phyloP scores from a whole-genome alignment of 1,139 yeast species.

The Kurtzmaniella quercitrusa region DNA sequence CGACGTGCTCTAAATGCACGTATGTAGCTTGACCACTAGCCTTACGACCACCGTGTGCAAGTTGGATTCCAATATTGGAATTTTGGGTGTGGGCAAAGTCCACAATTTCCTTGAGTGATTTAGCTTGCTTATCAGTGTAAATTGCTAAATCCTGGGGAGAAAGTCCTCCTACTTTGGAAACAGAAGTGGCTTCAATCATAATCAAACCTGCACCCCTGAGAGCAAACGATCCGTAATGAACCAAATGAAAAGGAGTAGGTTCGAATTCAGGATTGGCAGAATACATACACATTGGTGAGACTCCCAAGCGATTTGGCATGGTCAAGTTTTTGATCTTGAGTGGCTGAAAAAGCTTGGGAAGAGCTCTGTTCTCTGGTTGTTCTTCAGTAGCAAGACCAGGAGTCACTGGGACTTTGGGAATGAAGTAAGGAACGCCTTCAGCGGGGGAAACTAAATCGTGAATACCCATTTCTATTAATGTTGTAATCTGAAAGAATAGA shows the following conservation, averaged over 20 bases:
- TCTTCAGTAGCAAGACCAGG: slow-evolving; percentile 8
- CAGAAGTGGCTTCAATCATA: slow-evolving; percentile 43
- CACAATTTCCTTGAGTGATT: slow-evolving; percentile 42
- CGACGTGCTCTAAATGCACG: slow-evolving; percentile 28
- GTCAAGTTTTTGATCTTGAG: slow-evolving; percentile 13
- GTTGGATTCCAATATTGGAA: slow-evolving; percentile 47
- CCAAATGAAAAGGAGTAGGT: slow-evolving; percentile 43
- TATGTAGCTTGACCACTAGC: slow-evolving; percentile 36
- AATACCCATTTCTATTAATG: not conserved
- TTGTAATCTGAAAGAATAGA: not conserved
- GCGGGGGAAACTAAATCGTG: slow-evolving; percentile 4
- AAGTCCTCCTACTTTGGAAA: slow-evolving; percentile 40
- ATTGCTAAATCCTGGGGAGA: slow-evolving; percentile 48
- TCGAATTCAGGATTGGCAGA: slow-evolving; percentile 33
- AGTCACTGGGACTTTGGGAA: not conserved
- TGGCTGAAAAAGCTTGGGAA: slow-evolving; percentile 10
- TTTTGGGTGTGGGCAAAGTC: slow-evolving; percentile 54
- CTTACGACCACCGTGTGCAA: slow-evolving; percentile 56
- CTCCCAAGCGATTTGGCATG: slow-evolving; percentile 50
- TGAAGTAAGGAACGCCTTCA: slow-evolving; percentile 5
- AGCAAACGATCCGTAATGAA: slow-evolving; percentile 42
- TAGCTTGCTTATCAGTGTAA: slow-evolving; percentile 48
- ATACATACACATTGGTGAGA: slow-evolving; percentile 60
- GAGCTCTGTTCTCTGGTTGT: slow-evolving; percentile 6
- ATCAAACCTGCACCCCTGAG: slow-evolving; percentile 51